These are phyloP conservation scores for cucumber (Cucumis sativus) DNA, from an alignment of 306 rosid genomes.

Conservation along the genomic window Cucumber_9930_V3 NC_026659.2:24483501-24484000, in stretches of 20 bases:
- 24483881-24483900: conserved; percentile 58
- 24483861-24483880: conserved; percentile 72
- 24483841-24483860: neutral
- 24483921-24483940: conserved; percentile 66
- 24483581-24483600: neutral
- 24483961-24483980: conserved; percentile 61
- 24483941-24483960: conserved; percentile 55
- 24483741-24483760: too few species aligned
- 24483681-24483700: too few species aligned
- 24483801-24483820: neutral
- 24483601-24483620: neutral
- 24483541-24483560: neutral
- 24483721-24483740: too few species aligned
- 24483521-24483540: neutral
- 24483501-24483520: neutral
- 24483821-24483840: neutral
- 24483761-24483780: too few species aligned
- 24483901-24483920: conserved; percentile 67
- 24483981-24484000: conserved; percentile 39
- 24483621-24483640: neutral
- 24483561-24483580: neutral
- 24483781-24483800: too few species aligned
- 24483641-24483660: neutral
- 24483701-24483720: too few species aligned
- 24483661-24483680: too few species aligned